Base-by-base conservation (phyloP, 495 filamentous ascomycete genomes). In the Podospora didyma region DNA sequence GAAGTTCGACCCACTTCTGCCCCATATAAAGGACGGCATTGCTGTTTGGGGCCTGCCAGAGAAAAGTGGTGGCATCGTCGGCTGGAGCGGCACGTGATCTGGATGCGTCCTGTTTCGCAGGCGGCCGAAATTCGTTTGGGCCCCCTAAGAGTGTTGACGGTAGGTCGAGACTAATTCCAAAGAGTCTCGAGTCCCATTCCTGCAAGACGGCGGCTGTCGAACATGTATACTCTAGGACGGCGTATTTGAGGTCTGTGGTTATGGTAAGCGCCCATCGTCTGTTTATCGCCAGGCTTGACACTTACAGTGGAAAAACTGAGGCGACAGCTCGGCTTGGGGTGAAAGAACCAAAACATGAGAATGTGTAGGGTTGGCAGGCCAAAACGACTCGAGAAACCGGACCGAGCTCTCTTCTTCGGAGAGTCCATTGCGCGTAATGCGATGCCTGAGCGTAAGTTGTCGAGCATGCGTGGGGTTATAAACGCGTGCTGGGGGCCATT, bases 11-110 rank as follows among this genome's bases (percentile, higher is more conserved):
- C 91, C 91, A 96, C 65, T 87, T 89, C 34, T 90, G 84, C 21
- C 90, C 90, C 50, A 90, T 87, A 67, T 89, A 89, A 16, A 96
- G 77, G 11, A 85, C 82, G 1, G 90, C 90, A 61, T 91, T 87
- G 63, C 84, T 87, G 64, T 85, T 86, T 19, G 90, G 91, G 39
- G 86, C 82, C 71, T 95, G 87, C 87, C 88, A 95, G 3, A 92
- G 73, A 60, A 93, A 92, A 0, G 86, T 79, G 0, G 82, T 78
- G 3, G 76, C 49, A 14, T 57, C 60, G 6, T 74, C 62, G 7
- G 37, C 17, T 10, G 41, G 60, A 2, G 14, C 34, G 22, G 28
- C 34, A 11, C 56, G 41, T 3, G 52, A 49, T 26, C 63, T 45
- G 0, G 51, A 22, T 21, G 65, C 52, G 4, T 57, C 47, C 23